Evolutionary conservation across 2,329 filamentous ascomycete genomes (phyloP).

Genomic region (Sporothrix pallida): DNA sequence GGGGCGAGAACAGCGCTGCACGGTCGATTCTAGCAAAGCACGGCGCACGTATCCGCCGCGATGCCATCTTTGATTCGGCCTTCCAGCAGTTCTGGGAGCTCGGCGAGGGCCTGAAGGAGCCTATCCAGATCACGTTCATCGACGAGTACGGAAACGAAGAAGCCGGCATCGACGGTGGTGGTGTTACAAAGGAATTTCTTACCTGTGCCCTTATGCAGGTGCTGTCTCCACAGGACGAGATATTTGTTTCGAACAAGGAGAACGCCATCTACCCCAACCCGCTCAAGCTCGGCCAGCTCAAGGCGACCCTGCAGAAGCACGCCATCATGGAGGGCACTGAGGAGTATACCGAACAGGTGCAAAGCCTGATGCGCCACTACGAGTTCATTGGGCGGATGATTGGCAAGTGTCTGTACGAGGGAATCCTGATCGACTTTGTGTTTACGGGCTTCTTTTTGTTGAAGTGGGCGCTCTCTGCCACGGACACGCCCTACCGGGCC

Average conservation of each 20-base stretch:
- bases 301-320: conserved; percentile 59
- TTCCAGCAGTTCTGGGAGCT: conserved; percentile 81
- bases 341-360: conserved; percentile 63
- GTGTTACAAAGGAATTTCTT: conserved; percentile 96
- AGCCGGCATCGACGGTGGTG: conserved; percentile 94
- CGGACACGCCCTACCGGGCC: conserved; percentile 73
- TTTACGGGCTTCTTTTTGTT: conserved; percentile 96
- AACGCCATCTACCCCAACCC: conserved; percentile 91
- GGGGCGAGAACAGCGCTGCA: conserved; percentile 38
- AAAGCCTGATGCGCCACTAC: conserved; percentile 72
- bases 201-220: conserved; percentile 86
- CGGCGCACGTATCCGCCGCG: conserved; percentile 78
- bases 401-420: conserved; percentile 96
- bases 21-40: conserved; percentile 62
- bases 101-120: conserved; percentile 85
- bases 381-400: conserved; percentile 93
- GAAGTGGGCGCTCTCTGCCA: conserved; percentile 82
- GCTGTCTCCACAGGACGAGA: conserved; percentile 64
- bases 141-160: conserved; percentile 86
- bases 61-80: conserved; percentile 83
- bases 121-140: conserved; percentile 95
- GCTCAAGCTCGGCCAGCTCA: conserved; percentile 71
- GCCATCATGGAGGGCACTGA: conserved; percentile 59
- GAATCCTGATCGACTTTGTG: conserved; percentile 88
- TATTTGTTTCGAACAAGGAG: conserved; percentile 85